Evolutionary conservation across 2,329 filamentous ascomycete species (phyloP), one percentile per base, ranked within the genome.

Genomic region (Phoma sp.): DNA sequence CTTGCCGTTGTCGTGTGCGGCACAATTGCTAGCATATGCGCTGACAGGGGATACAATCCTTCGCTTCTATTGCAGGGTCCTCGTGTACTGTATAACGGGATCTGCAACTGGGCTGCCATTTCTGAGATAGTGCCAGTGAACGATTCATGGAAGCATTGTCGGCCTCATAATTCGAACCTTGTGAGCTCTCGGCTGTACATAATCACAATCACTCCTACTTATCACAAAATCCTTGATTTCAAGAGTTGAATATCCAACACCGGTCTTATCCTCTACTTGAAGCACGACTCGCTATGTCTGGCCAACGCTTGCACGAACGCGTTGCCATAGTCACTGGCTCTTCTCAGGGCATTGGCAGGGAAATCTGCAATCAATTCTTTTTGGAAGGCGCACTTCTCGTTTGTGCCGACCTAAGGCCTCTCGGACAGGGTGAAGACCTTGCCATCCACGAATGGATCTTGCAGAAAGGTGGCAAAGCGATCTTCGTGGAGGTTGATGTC

Each of bases 401-500:
- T 6, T 56, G 51, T 39, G 51, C 48, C 6, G 57, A 59, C 33
- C 47, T 44, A 19, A 45, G 40, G n/a, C 40, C 49, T 21, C 33
- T 49, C n/a, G 51, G 51, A 7, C 43, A 51, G 12, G 48, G 40
- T 17, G 57, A 49, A 15, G 40, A 44, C 2, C 8, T 51, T 13
- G 41, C 60, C 12, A 67, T 65, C 0, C 60, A 67, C 50, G 67
- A 73, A 35, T 57, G 67, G 17, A 63, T 66, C 12, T 31, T 43
- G 17, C 29, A 59, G 2, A 40, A 55, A 6, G 63, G 67, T 1
- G 58, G 55, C 15, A 58, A 57, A 43, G 57, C 63, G 49, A 57
- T 67, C 13, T 76, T 72, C 54, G 64, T 73, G 7, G 55, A 63
- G 36, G 65, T 66, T 3, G 71, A 76, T 56, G 60, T 76, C 15